phyloP scores from a whole-genome alignment of 1,139 yeast genomes.

The Candida sp. region DNA sequence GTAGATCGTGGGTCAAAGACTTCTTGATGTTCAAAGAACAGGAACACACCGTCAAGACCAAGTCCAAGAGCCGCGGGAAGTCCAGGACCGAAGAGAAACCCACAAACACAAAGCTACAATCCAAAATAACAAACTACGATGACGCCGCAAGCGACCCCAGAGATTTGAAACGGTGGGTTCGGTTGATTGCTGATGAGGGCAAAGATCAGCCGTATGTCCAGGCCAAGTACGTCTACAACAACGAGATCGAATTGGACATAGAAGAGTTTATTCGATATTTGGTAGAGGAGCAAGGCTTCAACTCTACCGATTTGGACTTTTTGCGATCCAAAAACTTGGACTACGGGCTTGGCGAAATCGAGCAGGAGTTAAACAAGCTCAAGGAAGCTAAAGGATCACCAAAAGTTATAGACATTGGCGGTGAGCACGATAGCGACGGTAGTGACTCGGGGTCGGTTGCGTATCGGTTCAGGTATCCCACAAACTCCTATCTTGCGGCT shows the following conservation, averaged over 20 bases:
- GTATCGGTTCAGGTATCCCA: background rate
- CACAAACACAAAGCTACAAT: slow-evolving; percentile 10
- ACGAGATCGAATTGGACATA: slow-evolving; percentile 24
- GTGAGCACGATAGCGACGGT: slow-evolving; percentile 33
- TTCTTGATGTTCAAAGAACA: slow-evolving; percentile 16
- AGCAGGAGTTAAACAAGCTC: slow-evolving; percentile 37
- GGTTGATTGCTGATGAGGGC: slow-evolving; percentile 21
- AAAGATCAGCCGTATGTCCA: background rate
- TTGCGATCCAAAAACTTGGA: slow-evolving; percentile 28
- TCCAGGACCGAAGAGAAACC: too few species aligned
- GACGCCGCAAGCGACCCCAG: slow-evolving; percentile 25
- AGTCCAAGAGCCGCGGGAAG: too few species aligned
- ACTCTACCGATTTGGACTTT: slow-evolving; percentile 29
- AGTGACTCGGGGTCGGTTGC: background rate
- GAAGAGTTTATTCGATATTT: slow-evolving; percentile 34
- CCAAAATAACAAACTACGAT: slow-evolving; percentile 26
- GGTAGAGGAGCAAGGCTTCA: slow-evolving; percentile 34
- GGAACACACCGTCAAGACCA: background rate
- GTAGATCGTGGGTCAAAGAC: slow-evolving; percentile 22
- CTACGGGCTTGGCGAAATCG: slow-evolving; percentile 43
- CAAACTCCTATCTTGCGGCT: slow-evolving; percentile 9
- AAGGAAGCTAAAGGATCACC: slow-evolving; percentile 18
- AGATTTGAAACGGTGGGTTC: slow-evolving; percentile 30
- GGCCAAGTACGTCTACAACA: slow-evolving; percentile 9
- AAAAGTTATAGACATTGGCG: slow-evolving; percentile 36